A percentile compares a stretch with the other conserved stretches of the same genome.
Evolutionary conservation across 192 early-diverging fungal genomes (phyloP).

Genomic region (Coemansia sp.): DNA sequence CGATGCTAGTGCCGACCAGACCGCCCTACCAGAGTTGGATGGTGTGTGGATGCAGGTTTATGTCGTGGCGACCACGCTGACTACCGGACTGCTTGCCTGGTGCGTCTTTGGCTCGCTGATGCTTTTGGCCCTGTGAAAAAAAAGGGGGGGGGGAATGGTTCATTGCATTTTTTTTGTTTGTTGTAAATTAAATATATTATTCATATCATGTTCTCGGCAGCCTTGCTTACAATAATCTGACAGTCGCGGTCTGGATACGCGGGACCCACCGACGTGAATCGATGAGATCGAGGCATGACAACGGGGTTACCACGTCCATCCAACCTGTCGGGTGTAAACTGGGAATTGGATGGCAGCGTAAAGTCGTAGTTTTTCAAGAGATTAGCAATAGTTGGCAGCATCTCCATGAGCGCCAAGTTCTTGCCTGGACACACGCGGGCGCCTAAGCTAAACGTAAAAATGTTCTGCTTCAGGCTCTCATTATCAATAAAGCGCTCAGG

Average conservation of each 20-base stretch:
- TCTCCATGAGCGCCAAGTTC: constrained; percentile 30
- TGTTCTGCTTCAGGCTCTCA: background rate
- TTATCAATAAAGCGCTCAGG: constrained; percentile 36
- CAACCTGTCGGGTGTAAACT: constrained; percentile 11
- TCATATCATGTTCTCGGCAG: background rate
- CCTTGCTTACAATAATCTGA: constrained; percentile 11
- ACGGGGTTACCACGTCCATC: constrained; percentile 14
- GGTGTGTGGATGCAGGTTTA: background rate
- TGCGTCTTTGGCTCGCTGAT: constrained; percentile 31
- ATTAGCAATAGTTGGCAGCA: constrained; percentile 23
- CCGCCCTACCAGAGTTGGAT: background rate
- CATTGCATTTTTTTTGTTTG: background rate
- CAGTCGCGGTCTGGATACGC: constrained; percentile 35
- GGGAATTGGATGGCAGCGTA: constrained; percentile 1
- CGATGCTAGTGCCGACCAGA: background rate
- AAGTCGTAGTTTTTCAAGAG: constrained; percentile 32
- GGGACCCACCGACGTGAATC: constrained; percentile 14
- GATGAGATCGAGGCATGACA: constrained; percentile 22
- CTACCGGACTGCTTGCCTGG: constrained; percentile 33
- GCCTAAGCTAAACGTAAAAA: constrained; percentile 42
- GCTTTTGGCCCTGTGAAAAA: constrained; percentile 7
- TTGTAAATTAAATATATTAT: constrained; percentile 1
- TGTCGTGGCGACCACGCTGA: background rate
- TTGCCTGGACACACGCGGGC: constrained; percentile 36
- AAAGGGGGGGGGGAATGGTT: background rate